Base-by-base conservation (phyloP, 2,329 filamentous ascomycete genomes). In the Thielaviopsis populi region DNA sequence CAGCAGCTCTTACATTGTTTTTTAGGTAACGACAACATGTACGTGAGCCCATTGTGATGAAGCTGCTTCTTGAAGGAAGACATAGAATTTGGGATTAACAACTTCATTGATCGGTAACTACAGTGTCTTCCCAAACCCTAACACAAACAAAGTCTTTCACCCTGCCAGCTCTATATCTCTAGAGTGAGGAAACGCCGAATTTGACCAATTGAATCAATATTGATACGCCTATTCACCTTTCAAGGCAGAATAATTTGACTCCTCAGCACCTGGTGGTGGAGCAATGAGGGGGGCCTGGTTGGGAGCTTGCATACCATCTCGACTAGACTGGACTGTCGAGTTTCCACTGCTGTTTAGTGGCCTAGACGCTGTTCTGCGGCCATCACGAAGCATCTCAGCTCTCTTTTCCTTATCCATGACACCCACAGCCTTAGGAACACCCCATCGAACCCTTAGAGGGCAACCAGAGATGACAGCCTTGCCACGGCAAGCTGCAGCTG, bases 401-500 rank as follows among this genome's bases (percentile, higher is more conserved):
- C 92, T 82, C 73, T 95, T 83, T 63, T 96, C 91, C 67, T 87
- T 86, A 68, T 95, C 89, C 84, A 97, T 88, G 27, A 84, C 95
- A 64, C 96, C 94, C 64, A 99, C 80, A 1, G 92, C 87, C 76
- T 91, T 94, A 17, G 95, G 92, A 72, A 88, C 87, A 17, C 91
- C 92, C 94, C 94, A 99, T 67, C 91, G 86, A 19, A 99, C 85
- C 40, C 92, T 80, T 66, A 99, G 75, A 0, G 94, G 94, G 69
- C 92, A 96, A 2, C 94, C 94, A 42, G 91, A 86, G 69, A 99
- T 89, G 6, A 97, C 83, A 0, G 91, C 90, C 67, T 87, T 88
- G 5, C 95, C 94, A 73, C 96, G 87, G 69, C 90, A 92, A 22
- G 88, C 83, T 41, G 84, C 83, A 0, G 94, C 89, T 0, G 95